phyloP scores from a whole-genome alignment of 1,284 basidiomycete genomes.

The Ustilago crameri region DNA sequence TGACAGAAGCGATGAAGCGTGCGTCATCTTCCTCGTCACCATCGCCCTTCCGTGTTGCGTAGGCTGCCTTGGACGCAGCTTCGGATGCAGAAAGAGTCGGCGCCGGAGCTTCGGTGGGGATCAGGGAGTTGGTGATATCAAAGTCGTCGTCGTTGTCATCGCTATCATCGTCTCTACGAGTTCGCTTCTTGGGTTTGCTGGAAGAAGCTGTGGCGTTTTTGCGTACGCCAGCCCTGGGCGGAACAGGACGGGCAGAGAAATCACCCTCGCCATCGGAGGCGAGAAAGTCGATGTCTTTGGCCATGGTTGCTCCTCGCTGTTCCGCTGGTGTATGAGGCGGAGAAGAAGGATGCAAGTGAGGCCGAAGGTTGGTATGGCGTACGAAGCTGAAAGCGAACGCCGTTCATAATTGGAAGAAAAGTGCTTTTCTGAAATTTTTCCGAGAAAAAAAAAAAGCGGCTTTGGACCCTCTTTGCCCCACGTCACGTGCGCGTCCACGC shows the following conservation, averaged over 20 bases:
- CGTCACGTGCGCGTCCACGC: constrained; percentile 18
- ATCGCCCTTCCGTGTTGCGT: constrained; percentile 32
- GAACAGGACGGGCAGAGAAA: constrained; percentile 12
- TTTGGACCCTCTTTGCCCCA: constrained; percentile 21
- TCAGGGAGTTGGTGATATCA: constrained; percentile 43
- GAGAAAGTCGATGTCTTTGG: constrained; percentile 59
- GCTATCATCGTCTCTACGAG: constrained; percentile 8
- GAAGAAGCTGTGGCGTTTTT: constrained; percentile 31
- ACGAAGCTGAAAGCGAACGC: no score
- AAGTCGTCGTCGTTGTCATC: constrained; percentile 29
- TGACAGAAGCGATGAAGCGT: constrained; percentile 62
- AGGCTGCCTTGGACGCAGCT: constrained; percentile 9
- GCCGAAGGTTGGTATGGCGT: not conserved
- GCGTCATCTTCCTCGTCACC: constrained; percentile 62
- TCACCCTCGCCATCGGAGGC: constrained; percentile 54
- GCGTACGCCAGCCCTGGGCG: constrained; percentile 5
- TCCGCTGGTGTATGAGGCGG: not conserved
- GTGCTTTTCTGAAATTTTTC: constrained; percentile 9
- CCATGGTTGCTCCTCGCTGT: constrained; percentile 29
- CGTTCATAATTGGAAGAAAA: constrained; percentile 4
- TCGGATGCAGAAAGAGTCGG: constrained; percentile 17
- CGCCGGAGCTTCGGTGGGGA: constrained; percentile 10
- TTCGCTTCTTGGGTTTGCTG: constrained; percentile 20
- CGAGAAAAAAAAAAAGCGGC: constrained; percentile 4
- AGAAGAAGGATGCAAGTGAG: constrained; percentile 2